phyloP scores from a whole-genome alignment of 2,329 filamentous ascomycete species.

The Cladosporium austrohemisphaericum region DNA sequence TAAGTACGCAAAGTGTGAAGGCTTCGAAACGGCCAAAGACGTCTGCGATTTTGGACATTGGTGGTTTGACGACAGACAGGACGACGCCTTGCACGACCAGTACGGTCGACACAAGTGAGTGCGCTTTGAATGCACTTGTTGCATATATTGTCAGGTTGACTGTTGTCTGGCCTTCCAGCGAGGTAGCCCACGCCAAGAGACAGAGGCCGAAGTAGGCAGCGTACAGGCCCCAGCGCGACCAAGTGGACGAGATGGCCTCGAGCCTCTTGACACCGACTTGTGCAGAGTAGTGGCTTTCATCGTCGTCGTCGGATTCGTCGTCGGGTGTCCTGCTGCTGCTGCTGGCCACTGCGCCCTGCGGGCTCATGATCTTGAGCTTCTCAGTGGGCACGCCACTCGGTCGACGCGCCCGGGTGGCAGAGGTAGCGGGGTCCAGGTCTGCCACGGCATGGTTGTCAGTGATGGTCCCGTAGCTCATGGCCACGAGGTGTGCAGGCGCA shows the following conservation, averaged over 20 bases:
- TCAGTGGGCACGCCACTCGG: constrained; percentile 13
- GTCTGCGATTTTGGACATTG: constrained; percentile 59
- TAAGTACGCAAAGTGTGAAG: constrained; percentile 51
- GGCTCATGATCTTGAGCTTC: constrained; percentile 14
- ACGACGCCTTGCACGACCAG: constrained; percentile 62
- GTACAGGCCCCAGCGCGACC: constrained; percentile 46
- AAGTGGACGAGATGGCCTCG: constrained; percentile 47
- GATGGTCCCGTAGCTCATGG: constrained; percentile 17
- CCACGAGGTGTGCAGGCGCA: constrained; percentile 10
- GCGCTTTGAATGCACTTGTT: constrained; percentile 61
- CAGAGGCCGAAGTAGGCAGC: constrained; percentile 44
- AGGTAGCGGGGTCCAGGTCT: constrained; percentile 6
- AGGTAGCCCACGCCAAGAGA: constrained; percentile 59
- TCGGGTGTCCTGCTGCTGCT: constrained; percentile 5
- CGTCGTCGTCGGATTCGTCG: constrained; percentile 9
- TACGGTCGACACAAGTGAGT: constrained; percentile 64
- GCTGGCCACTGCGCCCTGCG: constrained; percentile 7
- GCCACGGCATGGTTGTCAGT: constrained; percentile 9
- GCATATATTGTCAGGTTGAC: constrained; percentile 60
- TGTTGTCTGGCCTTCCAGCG: constrained; percentile 63
- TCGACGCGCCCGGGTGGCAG: constrained; percentile 8
- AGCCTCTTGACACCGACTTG: constrained; percentile 49
- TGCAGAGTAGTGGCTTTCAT: constrained; percentile 20
- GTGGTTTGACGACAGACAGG: constrained; percentile 58
- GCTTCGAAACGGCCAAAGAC: constrained; percentile 61